These are phyloP conservation scores for Aspergillus carlsbadensis DNA, from an alignment of 495 filamentous ascomycete genomes.

Conservation along the genomic window DNA sequence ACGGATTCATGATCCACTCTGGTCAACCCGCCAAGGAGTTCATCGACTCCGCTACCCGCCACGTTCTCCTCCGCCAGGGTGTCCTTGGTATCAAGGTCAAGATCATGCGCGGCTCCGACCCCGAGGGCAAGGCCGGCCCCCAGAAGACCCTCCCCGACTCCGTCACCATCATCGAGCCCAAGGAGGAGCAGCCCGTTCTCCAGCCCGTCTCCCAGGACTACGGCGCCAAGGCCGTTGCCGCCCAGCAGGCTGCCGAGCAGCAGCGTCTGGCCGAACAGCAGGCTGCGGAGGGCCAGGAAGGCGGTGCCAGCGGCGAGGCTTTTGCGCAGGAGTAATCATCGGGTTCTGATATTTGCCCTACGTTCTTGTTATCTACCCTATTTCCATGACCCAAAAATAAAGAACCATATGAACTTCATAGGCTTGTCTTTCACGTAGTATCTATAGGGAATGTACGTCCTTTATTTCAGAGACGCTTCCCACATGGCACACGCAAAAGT, in stretches of 20 bases:
- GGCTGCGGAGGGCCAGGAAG: constrained; percentile 47
- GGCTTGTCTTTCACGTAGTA: constrained; percentile 9
- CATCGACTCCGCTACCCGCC: constrained; percentile 95
- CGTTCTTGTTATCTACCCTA: constrained; percentile 40
- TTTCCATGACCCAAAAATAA: constrained; percentile 46
- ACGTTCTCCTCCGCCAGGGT: constrained; percentile 99
- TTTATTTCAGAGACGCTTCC: too few relatives aligned
- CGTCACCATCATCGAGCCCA: constrained; percentile 99
- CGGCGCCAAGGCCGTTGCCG: constrained; percentile 90
- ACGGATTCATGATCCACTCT: constrained; percentile 99
- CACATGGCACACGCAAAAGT: too few relatives aligned
- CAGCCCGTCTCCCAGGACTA: constrained; percentile 97
- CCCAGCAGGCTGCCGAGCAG: constrained; percentile 79
- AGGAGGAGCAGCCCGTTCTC: constrained; percentile 93
- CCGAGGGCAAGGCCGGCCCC: constrained; percentile 97
- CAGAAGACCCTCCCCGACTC: constrained; percentile 96
- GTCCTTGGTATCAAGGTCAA: constrained; percentile 99
- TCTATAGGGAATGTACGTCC: not conserved
- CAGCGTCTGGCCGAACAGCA: constrained; percentile 63
- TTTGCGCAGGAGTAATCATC: constrained; percentile 48
- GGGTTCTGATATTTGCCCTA: constrained; percentile 33
- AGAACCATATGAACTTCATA: constrained; percentile 40
- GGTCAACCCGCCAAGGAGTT: constrained; percentile 99
- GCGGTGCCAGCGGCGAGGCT: constrained; percentile 42
- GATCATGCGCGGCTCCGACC: constrained; percentile 99